These are phyloP conservation scores for Vachellia collinsii DNA, from an alignment of 306 rosid genomes.

Conservation along the genomic window DNA sequence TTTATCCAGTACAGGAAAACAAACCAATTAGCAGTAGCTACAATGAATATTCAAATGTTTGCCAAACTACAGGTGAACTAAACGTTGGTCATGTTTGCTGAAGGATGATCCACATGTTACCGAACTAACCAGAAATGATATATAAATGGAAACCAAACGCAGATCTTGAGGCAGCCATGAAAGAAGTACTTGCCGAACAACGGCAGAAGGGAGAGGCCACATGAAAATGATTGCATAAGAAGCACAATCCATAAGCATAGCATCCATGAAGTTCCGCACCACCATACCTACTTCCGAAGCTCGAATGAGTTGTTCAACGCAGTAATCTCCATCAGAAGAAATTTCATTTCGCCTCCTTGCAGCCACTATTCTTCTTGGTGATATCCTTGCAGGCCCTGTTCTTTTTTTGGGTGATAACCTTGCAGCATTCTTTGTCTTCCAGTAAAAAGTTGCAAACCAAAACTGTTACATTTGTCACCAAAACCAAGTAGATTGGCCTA, in stretches of 20 bases:
- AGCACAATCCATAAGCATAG: conserved; percentile 76
- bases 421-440: conserved; percentile 32
- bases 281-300: conserved; percentile 54
- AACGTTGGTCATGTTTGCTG: conserved; percentile 5
- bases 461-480: conserved; percentile 62
- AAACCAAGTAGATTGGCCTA: conserved; percentile 68
- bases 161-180: neutral
- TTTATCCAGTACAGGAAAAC: neutral
- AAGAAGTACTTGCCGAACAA: conserved; percentile 25
- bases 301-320: conserved; percentile 48
- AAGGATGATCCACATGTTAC: conserved; percentile 11
- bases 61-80: conserved; percentile 2
- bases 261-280: conserved; percentile 58
- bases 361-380: neutral
- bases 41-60: neutral
- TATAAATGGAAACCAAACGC: neutral
- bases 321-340: conserved; percentile 42
- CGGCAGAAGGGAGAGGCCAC: conserved; percentile 56
- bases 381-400: too few relatives aligned
- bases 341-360: conserved; percentile 26
- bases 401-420: too few relatives aligned
- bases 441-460: conserved; percentile 56
- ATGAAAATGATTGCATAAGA: conserved; percentile 64
- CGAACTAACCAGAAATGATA: neutral
- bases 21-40: neutral